phyloP scores from a whole-genome alignment of 2,329 filamentous ascomycete species.

The Helicocarpus griseus region DNA sequence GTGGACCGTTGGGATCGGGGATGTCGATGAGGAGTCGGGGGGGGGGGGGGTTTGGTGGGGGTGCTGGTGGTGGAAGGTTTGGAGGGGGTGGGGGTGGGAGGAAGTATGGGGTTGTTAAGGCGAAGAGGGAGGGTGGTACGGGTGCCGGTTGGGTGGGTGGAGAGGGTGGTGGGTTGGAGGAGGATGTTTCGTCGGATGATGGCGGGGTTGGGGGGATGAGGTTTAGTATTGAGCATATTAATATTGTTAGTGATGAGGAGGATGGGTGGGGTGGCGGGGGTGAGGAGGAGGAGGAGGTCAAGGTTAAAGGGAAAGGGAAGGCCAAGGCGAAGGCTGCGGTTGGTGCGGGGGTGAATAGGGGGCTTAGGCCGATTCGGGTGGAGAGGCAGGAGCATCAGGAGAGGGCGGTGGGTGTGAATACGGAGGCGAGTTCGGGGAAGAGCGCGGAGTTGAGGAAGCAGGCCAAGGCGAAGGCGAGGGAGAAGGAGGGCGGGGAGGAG shows the following conservation, averaged over 20 bases:
- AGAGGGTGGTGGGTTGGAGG: slow-evolving; percentile 13
- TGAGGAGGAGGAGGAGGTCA: slow-evolving; percentile 28
- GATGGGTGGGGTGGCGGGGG: slow-evolving; percentile 33
- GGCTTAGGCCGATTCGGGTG: slow-evolving; percentile 45
- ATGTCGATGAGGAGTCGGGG: too few species aligned
- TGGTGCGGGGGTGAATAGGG: slow-evolving; percentile 14
- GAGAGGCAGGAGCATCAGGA: slow-evolving; percentile 47
- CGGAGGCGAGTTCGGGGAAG: slow-evolving; percentile 40
- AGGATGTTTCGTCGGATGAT: slow-evolving; percentile 39
- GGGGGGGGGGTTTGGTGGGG: slow-evolving; percentile 21
- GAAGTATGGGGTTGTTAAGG: slow-evolving; percentile 15
- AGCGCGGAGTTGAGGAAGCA: slow-evolving; percentile 32
- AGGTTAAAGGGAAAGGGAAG: slow-evolving; percentile 25
- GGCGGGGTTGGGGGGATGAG: slow-evolving; percentile 38
- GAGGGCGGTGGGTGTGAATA: slow-evolving; percentile 44
- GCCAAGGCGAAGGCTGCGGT: slow-evolving; percentile 19
- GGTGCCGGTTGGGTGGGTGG: too few species aligned
- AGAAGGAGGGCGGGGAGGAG: slow-evolving; percentile 18
- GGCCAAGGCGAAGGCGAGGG: slow-evolving; percentile 22
- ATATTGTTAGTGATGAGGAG: slow-evolving; percentile 46
- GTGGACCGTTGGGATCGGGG: too few species aligned
- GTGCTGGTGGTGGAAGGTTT: slow-evolving; percentile 16
- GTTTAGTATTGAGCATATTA: slow-evolving; percentile 49
- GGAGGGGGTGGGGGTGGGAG: slow-evolving; percentile 17
- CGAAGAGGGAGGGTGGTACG: slow-evolving; percentile 16